A percentile compares a stretch with the other conserved stretches of the same genome.
phyloP scores from a whole-genome alignment of 2,329 filamentous ascomycete species.

The Emericellopsis cladophorae region DNA sequence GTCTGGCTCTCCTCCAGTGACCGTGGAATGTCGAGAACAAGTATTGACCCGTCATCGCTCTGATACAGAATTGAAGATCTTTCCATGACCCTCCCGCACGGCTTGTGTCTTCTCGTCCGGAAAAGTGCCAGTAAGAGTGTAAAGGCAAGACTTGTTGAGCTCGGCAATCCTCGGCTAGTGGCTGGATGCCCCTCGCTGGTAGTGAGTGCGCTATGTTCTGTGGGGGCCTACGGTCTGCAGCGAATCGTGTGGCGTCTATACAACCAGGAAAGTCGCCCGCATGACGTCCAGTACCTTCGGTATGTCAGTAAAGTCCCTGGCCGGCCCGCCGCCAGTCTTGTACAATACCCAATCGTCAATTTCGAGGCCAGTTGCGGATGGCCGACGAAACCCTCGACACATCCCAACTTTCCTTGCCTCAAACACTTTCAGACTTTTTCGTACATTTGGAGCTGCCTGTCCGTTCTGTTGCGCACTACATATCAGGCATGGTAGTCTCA shows the following conservation, averaged over 20 bases:
- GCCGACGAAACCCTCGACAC: too few relatives aligned
- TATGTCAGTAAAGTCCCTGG: too few relatives aligned
- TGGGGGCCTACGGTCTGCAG: background rate
- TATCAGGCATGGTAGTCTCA: background rate
- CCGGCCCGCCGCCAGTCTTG: too few relatives aligned
- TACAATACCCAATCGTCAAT: too few relatives aligned
- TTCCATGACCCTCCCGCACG: too few relatives aligned
- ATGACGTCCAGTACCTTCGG: slow-evolving; percentile 2
- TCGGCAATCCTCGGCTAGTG: slow-evolving; percentile 9
- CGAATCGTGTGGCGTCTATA: too few relatives aligned
- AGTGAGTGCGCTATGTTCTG: background rate
- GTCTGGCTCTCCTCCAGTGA: slow-evolving; percentile 58
- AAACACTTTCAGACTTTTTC: too few relatives aligned
- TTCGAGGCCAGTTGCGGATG: too few relatives aligned
- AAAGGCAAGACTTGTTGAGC: background rate
- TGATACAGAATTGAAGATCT: slow-evolving; percentile 18
- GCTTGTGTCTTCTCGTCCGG: background rate
- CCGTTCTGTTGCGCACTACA: background rate
- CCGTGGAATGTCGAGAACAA: slow-evolving; percentile 55
- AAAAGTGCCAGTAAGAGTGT: background rate
- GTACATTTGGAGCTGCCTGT: background rate
- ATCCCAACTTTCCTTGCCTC: too few relatives aligned
- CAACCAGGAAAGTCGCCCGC: background rate
- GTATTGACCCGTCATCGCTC: slow-evolving; percentile 26
- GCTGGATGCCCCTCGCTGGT: background rate